phyloP scores from a whole-genome alignment of 2,329 filamentous ascomycete species.

The Trichoderma afroharzianum region DNA sequence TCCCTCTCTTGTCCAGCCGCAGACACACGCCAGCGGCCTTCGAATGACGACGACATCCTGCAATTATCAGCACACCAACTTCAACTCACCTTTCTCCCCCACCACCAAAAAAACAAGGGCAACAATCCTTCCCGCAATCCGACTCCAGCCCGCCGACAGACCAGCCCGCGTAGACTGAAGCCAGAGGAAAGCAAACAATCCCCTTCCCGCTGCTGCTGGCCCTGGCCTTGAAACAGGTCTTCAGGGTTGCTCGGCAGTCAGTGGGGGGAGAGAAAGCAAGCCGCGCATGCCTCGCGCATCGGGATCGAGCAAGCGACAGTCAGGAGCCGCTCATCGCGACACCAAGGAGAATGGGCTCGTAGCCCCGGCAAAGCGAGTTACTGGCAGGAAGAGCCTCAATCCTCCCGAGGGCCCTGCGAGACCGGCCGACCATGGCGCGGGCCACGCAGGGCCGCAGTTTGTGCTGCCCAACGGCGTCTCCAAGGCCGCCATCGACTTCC shows the following conservation, averaged over 20 bases:
- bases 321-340: conserved; percentile 63
- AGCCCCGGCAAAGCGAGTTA: conserved; percentile 46
- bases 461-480: conserved; percentile 33
- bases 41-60: neutral
- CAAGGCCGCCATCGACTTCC: conserved; percentile 29
- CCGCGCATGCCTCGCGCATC: conserved; percentile 60
- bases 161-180: conserved; percentile 11
- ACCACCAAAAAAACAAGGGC: neutral
- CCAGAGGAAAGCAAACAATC: neutral
- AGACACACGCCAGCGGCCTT: neutral
- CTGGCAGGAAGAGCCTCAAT: conserved; percentile 44
- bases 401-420: conserved; percentile 40
- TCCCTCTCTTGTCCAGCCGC: neutral
- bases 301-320: conserved; percentile 58
- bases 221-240: conserved; percentile 34
- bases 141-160: neutral
- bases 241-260: conserved; percentile 33
- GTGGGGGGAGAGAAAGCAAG: conserved; percentile 31
- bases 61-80: neutral
- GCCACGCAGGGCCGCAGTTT: conserved; percentile 30
- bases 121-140: neutral
- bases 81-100: neutral
- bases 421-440: conserved; percentile 31
- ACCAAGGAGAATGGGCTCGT: conserved; percentile 82
- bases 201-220: conserved; percentile 33